Evolutionary conservation across 768 basidiomycete genomes (phyloP).

Genomic region (Tricholoma flavovirens): DNA sequence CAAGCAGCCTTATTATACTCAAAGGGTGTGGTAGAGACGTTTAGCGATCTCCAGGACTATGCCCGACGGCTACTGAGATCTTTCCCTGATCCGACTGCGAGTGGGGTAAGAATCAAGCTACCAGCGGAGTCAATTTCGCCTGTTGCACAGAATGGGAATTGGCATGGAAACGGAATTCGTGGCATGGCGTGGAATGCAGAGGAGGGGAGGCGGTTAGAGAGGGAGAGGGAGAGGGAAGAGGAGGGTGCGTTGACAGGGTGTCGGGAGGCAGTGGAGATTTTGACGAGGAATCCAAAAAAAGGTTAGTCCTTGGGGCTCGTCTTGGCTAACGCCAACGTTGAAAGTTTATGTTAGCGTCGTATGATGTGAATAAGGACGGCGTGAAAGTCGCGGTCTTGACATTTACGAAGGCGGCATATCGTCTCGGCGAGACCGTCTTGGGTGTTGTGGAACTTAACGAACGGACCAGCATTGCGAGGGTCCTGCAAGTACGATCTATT

Average conservation of each 20-base stretch:
- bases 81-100: constrained; percentile 29
- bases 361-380: constrained; percentile 93
- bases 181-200: constrained; percentile 13
- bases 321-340: background rate
- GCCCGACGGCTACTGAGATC: constrained; percentile 45
- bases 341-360: constrained; percentile 62
- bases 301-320: constrained; percentile 37
- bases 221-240: constrained; percentile 32
- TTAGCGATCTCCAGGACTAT: constrained; percentile 48
- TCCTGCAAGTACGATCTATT: constrained; percentile 64
- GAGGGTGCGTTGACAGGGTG: constrained; percentile 52
- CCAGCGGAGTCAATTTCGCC: constrained; percentile 20
- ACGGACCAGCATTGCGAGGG: constrained; percentile 59
- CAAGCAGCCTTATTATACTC: constrained; percentile 11
- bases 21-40: constrained; percentile 20
- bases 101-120: constrained; percentile 22
- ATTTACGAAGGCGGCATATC: constrained; percentile 85
- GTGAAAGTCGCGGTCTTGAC: constrained; percentile 86
- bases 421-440: constrained; percentile 87
- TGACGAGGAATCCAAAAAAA: constrained; percentile 87
- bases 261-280: constrained; percentile 84
- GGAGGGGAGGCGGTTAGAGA: constrained; percentile 26
- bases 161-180: constrained; percentile 16
- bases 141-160: constrained; percentile 21
- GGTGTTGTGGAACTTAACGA: constrained; percentile 88